These are phyloP conservation scores for Castanospermum australe DNA, from an alignment of 306 rosid genomes.

Conservation along the genomic window DNA sequence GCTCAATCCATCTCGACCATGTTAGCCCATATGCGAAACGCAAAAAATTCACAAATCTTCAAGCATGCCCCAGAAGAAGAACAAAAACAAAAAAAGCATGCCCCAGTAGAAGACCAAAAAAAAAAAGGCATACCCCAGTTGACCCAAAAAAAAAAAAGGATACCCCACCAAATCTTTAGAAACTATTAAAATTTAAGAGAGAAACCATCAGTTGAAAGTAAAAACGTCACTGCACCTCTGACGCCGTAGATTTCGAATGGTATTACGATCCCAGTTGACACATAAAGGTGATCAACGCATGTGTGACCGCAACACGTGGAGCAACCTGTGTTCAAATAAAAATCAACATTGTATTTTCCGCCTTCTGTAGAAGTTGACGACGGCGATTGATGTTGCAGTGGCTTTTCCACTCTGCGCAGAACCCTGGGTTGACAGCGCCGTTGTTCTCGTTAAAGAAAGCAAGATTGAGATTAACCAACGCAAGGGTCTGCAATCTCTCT, in stretches of 20 bases:
- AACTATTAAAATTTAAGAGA: too few species aligned
- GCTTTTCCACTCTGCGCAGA: background rate
- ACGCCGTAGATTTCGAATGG: background rate
- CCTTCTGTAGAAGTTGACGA: background rate
- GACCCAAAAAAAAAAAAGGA: too few species aligned
- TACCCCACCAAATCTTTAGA: too few species aligned
- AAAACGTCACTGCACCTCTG: background rate
- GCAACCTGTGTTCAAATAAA: background rate
- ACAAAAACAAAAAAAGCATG: too few species aligned
- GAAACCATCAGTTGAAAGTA: too few species aligned
- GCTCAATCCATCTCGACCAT: too few species aligned
- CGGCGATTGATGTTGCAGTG: conserved; percentile 33
- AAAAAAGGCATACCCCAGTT: too few species aligned
- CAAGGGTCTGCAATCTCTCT: conserved; percentile 5
- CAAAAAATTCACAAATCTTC: too few species aligned
- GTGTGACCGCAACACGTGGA: background rate
- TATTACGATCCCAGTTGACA: background rate
- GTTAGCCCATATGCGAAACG: too few species aligned
- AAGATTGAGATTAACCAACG: conserved; percentile 1
- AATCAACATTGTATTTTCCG: background rate
- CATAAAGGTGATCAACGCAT: background rate
- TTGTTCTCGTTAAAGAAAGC: conserved; percentile 1
- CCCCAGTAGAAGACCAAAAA: too few species aligned
- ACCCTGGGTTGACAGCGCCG: conserved; percentile 10
- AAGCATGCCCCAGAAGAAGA: too few species aligned